A percentile compares a stretch with the other conserved stretches of the same genome.
Conservation (phyloP, 441 rosid species). For the Omphalea diandra region DNA sequence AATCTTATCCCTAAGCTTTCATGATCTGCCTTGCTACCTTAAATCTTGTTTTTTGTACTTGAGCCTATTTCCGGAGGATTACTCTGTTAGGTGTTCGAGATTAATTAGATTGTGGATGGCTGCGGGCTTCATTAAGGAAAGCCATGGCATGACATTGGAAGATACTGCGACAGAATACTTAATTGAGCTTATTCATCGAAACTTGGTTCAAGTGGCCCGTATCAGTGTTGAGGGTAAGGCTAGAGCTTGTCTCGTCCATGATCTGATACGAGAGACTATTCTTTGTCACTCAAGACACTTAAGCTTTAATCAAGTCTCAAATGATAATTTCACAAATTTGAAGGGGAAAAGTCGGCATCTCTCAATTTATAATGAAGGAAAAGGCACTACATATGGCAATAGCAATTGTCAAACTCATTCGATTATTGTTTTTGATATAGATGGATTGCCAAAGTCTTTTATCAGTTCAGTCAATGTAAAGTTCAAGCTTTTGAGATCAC, state of each 20-base stretch:
- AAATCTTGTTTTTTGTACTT: background rate
- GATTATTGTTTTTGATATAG: background rate
- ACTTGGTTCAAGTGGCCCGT: background rate
- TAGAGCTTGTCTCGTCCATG: background rate
- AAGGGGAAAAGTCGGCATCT: background rate
- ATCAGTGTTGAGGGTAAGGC: background rate
- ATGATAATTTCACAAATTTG: background rate
- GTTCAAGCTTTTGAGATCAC: constrained; percentile 8
- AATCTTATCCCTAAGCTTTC: background rate
- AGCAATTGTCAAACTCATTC: background rate
- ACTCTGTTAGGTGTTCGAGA: background rate
- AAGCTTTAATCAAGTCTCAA: background rate
- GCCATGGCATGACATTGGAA: background rate
- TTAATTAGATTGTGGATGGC: background rate
- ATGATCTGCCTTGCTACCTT: background rate
- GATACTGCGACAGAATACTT: background rate
- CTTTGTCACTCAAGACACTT: background rate
- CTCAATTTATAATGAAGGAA: background rate
- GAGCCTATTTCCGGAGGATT: background rate
- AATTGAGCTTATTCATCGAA: background rate
- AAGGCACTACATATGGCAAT: background rate
- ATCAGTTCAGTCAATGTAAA: background rate
- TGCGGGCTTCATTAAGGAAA: background rate
- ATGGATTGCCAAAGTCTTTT: background rate
- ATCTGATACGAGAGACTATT: background rate